Base-by-base conservation (phyloP, 495 filamentous ascomycete species). In the Neurospora cerealis region DNA sequence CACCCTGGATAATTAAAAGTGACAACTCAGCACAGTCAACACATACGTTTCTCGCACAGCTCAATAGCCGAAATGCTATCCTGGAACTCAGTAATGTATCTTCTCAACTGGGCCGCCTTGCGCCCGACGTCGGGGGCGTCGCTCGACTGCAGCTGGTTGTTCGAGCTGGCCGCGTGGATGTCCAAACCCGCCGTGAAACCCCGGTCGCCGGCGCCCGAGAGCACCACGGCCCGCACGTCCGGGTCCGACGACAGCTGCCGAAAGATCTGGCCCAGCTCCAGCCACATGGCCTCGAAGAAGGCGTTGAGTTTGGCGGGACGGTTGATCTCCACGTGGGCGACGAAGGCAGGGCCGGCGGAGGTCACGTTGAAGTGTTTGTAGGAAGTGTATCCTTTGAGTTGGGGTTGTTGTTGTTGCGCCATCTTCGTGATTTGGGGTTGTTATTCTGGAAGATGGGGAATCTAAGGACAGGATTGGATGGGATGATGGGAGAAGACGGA, bases 291-390 rank as follows among this genome's bases (percentile, higher is more conserved):
- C 83, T 94, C 91, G 74, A 89, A 84, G 82, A 98, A 98, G 72
- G 96, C 90, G 82, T 99, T 99, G 80, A 97, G 84, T 84, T 97
- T 98, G 70, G 89, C 82, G 2, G 95, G 89, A 9, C 96, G 89
- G 85, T 97, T 95, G 84, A 97, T 97, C 81, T 98, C 92, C 70
- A 99, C 94, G 80, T 97, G 93, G 11, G 92, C 93, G 46, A 98
- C 93, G 83, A 89, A 89, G 54, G 28, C 15, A 72, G 91, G 85
- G 17, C 81, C 76, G 0, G 94, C 93, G 72, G 91, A 91, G 28
- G 87, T 87, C 75, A 98, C 85, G 72, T 89, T 89, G 88, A 96
- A 98, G 86, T 95, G 86, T 73, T 92, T 84, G 84, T 87, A 91
- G 15, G 79, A 74, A 41, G 81, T 74, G 74, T 87, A 86, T 34